Evolutionary conservation across 73 alveolate species (phyloP).

Genomic region (Stentor coeruleus): DNA sequence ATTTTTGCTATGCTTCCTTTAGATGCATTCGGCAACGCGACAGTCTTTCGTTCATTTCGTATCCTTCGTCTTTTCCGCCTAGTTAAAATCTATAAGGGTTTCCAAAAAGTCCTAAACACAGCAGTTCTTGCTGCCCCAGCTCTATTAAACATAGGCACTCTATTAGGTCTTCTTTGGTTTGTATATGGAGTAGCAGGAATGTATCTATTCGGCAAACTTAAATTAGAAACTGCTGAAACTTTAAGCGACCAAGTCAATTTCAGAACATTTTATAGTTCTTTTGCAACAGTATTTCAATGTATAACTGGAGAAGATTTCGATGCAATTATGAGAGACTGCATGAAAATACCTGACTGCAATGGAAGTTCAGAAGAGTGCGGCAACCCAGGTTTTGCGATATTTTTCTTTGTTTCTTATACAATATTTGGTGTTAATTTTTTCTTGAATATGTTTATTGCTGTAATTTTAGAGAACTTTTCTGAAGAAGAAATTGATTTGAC

Average conservation of each 20-base stretch:
- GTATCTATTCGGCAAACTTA: constrained; percentile 40
- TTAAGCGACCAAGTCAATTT: constrained; percentile 44
- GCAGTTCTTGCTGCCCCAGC: constrained; percentile 19
- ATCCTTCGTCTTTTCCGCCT: constrained; percentile 30
- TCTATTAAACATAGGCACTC: constrained; percentile 21
- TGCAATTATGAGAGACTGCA: constrained; percentile 52
- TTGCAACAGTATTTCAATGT: constrained; percentile 35
- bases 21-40: constrained; percentile 29
- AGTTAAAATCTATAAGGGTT: constrained; percentile 27
- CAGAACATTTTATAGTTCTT: constrained; percentile 36
- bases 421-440: constrained; percentile 44
- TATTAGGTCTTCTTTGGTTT: constrained; percentile 41
- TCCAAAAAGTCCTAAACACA: neutral
- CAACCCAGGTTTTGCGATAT: constrained; percentile 2
- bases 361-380: constrained; percentile 36
- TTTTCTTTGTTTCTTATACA: constrained; percentile 36
- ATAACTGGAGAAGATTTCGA: constrained; percentile 58
- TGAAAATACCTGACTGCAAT: constrained; percentile 28
- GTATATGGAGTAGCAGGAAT: constrained; percentile 59
- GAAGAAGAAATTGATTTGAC: constrained; percentile 40
- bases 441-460: constrained; percentile 61
- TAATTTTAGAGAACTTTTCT: constrained; percentile 47
- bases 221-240: neutral
- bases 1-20: neutral
- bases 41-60: constrained; percentile 36